A percentile compares a stretch with the other conserved stretches of the same genome.
Conservation (phyloP, 768 basidiomycete species). For the Leccinum longicurvipes region DNA sequence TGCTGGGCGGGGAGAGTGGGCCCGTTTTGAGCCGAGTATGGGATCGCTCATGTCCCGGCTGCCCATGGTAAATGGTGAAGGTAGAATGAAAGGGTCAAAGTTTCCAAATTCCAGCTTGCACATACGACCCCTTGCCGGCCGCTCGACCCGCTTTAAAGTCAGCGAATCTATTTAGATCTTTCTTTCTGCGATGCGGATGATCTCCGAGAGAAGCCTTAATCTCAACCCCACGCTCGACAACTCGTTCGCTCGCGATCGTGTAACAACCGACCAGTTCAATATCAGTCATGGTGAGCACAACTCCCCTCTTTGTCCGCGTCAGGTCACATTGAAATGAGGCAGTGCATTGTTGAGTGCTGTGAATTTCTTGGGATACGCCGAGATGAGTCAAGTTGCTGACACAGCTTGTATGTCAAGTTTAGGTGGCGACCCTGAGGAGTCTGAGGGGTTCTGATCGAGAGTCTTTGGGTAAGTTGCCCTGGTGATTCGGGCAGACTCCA, state of each 20-base stretch:
- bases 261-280: background rate
- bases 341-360: background rate
- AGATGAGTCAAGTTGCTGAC: slow-evolving; percentile 28
- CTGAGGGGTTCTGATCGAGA: slow-evolving; percentile 14
- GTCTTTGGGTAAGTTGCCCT: background rate
- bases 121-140: slow-evolving; percentile 12
- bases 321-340: background rate
- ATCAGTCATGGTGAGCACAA: background rate
- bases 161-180: slow-evolving; percentile 8
- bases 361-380: slow-evolving; percentile 1
- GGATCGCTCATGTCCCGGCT: slow-evolving; percentile 21
- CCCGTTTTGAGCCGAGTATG: slow-evolving; percentile 27
- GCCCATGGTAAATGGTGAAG: slow-evolving; percentile 16
- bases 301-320: background rate
- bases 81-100: slow-evolving; percentile 1
- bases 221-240: background rate
- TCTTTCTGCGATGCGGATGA: slow-evolving; percentile 1
- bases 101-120: background rate
- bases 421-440: slow-evolving; percentile 10
- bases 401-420: slow-evolving; percentile 5
- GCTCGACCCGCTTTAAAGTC: slow-evolving; percentile 27
- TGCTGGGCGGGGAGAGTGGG: slow-evolving; percentile 27
- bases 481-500: background rate
- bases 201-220: slow-evolving; percentile 4
- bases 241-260: background rate